Evolutionary conservation across 768 basidiomycete species (phyloP), one percentile per base, ranked within the genome.

Genomic region (Trametes cingulata): DNA sequence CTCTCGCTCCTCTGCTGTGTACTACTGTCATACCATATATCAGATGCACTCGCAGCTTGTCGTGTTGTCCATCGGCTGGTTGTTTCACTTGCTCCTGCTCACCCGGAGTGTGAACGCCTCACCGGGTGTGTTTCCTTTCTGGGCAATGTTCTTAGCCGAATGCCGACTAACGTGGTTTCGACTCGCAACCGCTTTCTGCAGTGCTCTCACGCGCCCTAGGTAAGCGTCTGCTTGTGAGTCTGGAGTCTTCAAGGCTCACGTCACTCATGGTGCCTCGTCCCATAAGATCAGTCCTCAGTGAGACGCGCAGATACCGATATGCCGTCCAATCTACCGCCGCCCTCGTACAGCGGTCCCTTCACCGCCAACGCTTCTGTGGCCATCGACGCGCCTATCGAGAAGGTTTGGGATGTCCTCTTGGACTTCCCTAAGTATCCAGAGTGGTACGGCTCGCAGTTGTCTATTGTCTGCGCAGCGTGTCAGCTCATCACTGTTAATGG

Each of bases 341-440:
- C 74, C 0, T 62, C 72, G 0, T 71, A 74, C 2, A 65, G 66
- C 15, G 79, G 79, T 3, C 82, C 87, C 2, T 81, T 89, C 64
- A 67, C 74, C 1, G 73, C 79, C 5, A 74, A 75, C 0, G 77
- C 78, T 8, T 82, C 82, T 0, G 73, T 75, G 2, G 63, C 77
- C 4, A 89, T 90, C 50, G 80, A 88, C 65, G 87, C 89, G 1
- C 82, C 86, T 0, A 69, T 74, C 22, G 80, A 87, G 9, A 75
- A 77, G 63, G 85, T 88, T 1, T 91, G 88, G 88, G 67, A 73
- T 3, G 76, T 82, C 5, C 60, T 91, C 42, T 73, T 81, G 54
- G 85, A 88, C 69, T 89, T 90, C 72, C 68, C 73, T 1, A 77
- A 80, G 5, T 90, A 90, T 64, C 75, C 75, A 17, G 75, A 85